Evolutionary conservation across 306 rosid genomes (phyloP), one percentile per base, ranked within the genome.

Genomic region (Betula pendula): DNA sequence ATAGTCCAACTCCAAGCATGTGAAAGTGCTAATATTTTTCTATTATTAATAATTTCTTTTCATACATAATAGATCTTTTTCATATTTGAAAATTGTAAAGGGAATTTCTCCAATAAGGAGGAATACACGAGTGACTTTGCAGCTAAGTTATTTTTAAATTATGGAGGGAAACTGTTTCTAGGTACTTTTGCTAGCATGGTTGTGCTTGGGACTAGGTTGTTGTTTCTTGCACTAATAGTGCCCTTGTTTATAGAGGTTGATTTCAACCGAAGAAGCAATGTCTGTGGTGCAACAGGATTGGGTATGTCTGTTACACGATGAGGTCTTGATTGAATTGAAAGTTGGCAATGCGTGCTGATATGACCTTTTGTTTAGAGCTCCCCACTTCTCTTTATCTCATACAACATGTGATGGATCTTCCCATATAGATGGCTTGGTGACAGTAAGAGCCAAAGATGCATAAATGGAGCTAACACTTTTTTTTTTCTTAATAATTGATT

Each of bases 321-420:
- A 35, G 70, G 47, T 65, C 70, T 35, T 35, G 70, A 65, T 65
- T 38, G 45, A 65, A 16, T 27, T 60, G 22, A 60, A 14, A 56
- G 14, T 48, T 51, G 58, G 58, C 22, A 8, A n/a, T 51, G 3
- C 6, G 2, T 19, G 58, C 22, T 51, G 10, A 51, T 17, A 51
- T 51, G 58, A 51, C 9, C 31, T 20, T 55, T n/a, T 55, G 31
- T 31, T 25, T 58, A 58, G 19, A 58, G 19, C 38, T 58, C 7
- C 38, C n/a, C 19, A 24, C 19, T 58, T 20, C 16, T 53, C 27
- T 20, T 3, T 55, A 25, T 25, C 13, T 53, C 60, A 25, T 29
- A 11, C 48, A 38, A 65, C 48, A 35, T 38, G 16, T 19, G 29
- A 27, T 60, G 42, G 9, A 13, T 60, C 68, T 60, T 27, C 13